These are phyloP conservation scores for Podospora tetraspora DNA, from an alignment of 495 filamentous ascomycete genomes.

Conservation along the genomic window DNA sequence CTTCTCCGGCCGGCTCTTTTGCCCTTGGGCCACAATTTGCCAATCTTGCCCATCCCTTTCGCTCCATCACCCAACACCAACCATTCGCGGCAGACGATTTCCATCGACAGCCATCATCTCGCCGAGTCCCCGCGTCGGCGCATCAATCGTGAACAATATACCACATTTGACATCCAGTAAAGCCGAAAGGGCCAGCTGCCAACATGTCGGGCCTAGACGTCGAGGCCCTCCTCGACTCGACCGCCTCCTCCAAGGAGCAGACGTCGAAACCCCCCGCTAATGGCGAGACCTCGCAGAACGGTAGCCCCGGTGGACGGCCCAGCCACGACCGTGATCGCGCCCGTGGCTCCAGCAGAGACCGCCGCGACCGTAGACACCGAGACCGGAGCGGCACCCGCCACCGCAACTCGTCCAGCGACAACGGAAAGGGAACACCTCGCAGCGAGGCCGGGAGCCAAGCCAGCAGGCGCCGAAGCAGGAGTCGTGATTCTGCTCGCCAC, in stretches of 20 bases:
- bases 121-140: not conserved
- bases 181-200: not conserved
- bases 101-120: not conserved
- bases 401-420: conserved; percentile 32
- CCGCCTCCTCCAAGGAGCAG: conserved; percentile 57
- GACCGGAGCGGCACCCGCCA: conserved; percentile 58
- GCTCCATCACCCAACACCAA: not conserved
- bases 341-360: conserved; percentile 15
- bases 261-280: conserved; percentile 28
- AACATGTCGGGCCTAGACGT: conserved; percentile 87
- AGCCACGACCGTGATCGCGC: conserved; percentile 44
- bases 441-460: conserved; percentile 82
- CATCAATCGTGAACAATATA: not conserved
- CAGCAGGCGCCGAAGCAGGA: conserved; percentile 78
- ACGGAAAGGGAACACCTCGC: conserved; percentile 55
- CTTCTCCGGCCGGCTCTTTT: not conserved
- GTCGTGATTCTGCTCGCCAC: conserved; percentile 72
- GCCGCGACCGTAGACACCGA: conserved; percentile 54
- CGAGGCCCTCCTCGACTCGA: conserved; percentile 88
- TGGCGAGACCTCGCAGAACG: conserved; percentile 49
- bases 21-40: conserved; percentile 5
- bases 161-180: not conserved
- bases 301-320: conserved; percentile 37
- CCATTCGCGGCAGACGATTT: not conserved
- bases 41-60: not conserved